Evolutionary conservation across 1,139 yeast species (phyloP), one percentile per base, ranked within the genome.

Genomic region (Yamadazyma sp.): DNA sequence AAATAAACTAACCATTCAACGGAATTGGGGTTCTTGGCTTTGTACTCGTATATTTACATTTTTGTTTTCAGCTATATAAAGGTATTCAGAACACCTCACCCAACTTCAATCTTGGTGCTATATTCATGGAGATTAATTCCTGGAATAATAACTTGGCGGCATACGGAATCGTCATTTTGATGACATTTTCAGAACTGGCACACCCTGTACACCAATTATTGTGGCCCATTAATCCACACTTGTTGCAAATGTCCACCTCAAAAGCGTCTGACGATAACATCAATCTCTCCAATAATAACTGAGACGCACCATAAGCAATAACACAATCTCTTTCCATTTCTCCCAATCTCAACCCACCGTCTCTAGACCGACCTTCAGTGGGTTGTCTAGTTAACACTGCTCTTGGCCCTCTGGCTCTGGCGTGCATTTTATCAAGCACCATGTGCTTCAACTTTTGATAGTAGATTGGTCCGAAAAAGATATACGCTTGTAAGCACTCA

Each of bases 301-400:
- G 98, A 3, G 98, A 91, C 0, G 99, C 99, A 58, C 99, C 99
- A 56, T 94, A 92, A 1, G 99, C 99, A 68, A 92, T 94, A 50
- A 92, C 96, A 84, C 98, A 92, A 73, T 92, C 99, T 69, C 98
- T 85, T 66, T 92, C 99, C 99, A 92, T 92, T 69, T 92, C 99
- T 54, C 99, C 99, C 64, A 92, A 77, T 71, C 99, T 85, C 58
- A 92, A 77, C 58, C 99, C 99, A 77, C 99, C 99, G 66, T 92
- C 99, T 64, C 98, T 81, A 2, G 97, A 88, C 66, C 99, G 80
- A 77, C 99, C 99, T 66, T 92, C 99, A 0, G 98, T 92, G 10
- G 99, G 99, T 66, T 92, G 99, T 65, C 99, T 83, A 3, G 99
- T 92, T 48, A 92, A 74, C 16, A 94, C 98, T 0, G 98, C 98